Evolutionary conservation across 106 monocot species (phyloP), one percentile per base, ranked within the genome.

Genomic region (Allium cepa): DNA sequence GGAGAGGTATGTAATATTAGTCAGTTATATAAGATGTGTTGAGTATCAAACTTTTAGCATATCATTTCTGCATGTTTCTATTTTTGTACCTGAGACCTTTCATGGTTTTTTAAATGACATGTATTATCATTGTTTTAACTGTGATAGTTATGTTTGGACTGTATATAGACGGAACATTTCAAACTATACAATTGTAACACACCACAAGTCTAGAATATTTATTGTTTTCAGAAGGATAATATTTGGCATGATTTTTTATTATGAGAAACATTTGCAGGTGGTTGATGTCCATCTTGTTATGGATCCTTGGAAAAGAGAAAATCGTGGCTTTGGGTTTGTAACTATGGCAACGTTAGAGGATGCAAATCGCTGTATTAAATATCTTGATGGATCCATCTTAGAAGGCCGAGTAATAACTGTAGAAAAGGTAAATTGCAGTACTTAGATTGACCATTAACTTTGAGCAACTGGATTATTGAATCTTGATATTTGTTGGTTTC

Each of bases 401-500:
- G 85, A 88, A 83, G 91, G 91, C 36, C 95, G 95, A 8, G 88
- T 95, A 4, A 91, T 95, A 26, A 91, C 91, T 61, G 95, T 95
- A 52, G 95, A 91, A 64, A 95, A 85, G 95, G 95, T 95, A 83
- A 70, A 61, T 36, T 0, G 36, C 5, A 36, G 36, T 36, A 8
- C 45, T 26, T 0, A 45, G 3, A 51, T 50, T 48, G 9, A 16
- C 53, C n/a, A 2, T 17, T 51, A 27, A 11, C 10, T 13, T 55
- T 64, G 64, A 63, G 36, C 4, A 63, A 13, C 67, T 53, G 11
- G 10, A 4, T 22, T 26, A 4, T 36, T 36, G 5, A 5, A 36
- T 36, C 36, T 36, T 36, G 36, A 36, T 36, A 36, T 36, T 36
- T 36, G 36, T 36, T 36, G 36, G 36, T 1, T 36, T 36, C 36